Conservation (phyloP, 257 asterid species). For the Nicotiana otophora region DNA sequence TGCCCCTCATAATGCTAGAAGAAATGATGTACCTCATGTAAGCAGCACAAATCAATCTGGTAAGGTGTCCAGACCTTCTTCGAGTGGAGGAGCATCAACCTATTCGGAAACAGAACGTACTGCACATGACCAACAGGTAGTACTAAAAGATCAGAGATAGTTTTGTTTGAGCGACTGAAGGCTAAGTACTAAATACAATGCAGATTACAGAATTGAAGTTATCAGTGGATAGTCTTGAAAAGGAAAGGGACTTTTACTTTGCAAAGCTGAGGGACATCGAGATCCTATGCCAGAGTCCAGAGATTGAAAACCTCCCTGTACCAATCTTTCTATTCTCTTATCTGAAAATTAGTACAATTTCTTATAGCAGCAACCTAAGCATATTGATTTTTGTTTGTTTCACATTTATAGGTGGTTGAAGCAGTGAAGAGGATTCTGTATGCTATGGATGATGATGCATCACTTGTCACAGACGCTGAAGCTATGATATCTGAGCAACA, state of each 20-base stretch:
- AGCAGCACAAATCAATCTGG: conserved; percentile 40
- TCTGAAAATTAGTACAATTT: neutral
- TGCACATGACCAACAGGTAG: conserved; percentile 65
- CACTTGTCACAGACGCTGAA: conserved; percentile 67
- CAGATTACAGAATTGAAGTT: conserved; percentile 86
- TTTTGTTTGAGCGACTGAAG: neutral
- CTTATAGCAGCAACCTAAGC: neutral
- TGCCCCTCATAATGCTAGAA: conserved; percentile 42
- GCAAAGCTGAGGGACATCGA: conserved; percentile 84
- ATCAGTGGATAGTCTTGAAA: conserved; percentile 78
- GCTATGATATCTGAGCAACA: conserved; percentile 51
- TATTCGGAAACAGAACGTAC: conserved; percentile 50
- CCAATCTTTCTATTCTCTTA: neutral
- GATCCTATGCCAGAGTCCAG: conserved; percentile 72
- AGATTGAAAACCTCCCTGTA: conserved; percentile 62
- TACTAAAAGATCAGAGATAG: neutral
- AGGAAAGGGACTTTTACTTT: conserved; percentile 94
- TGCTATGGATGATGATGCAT: conserved; percentile 63
- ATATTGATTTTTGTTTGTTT: neutral
- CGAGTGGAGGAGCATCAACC: conserved; percentile 59
- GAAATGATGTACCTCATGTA: conserved; percentile 38
- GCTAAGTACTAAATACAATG: conserved; percentile 5
- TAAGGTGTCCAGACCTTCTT: conserved; percentile 62
- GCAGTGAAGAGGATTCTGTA: conserved; percentile 64
- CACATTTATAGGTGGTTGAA: conserved; percentile 49